Base-by-base conservation (phyloP, 352 stramenopile genomes). In the Globisporangium megalacanthum region DNA sequence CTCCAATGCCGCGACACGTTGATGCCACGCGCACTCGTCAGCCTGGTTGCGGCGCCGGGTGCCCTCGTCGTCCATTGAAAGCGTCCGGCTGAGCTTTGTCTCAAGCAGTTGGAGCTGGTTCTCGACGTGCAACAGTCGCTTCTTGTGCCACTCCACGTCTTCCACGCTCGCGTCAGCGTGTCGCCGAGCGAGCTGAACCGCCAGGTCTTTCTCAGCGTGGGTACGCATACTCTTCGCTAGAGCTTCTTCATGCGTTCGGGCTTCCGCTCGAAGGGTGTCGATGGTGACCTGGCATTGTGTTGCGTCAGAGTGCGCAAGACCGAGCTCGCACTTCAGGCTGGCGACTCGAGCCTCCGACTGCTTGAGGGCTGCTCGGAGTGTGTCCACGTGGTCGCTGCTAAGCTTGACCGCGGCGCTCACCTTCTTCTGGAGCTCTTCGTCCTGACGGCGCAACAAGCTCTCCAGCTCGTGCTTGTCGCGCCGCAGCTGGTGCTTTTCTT, bases 11-110 rank as follows among this genome's bases (percentile, higher is more conserved):
- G 79, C 62, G 13, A 92, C 44, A 19, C 79, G 72, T 36, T 87
- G 72, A 45, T 88, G 59, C 77, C 77, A 92, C n/a, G 61, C 59
- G n/a, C 62, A 75, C 52, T 89, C 70, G 50, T 88, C 74, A 1
- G 69, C 31, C 19, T 83, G 59, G 15, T 68, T 70, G 4, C 65
- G 62, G 36, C 52, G 65, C 52, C 73, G 72, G 14, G 64, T 36
- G 36, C 85, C 73, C 9, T 81, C 70, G n/a, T 85, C 75, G 17
- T 86, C 69, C 20, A 80, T 54, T 3, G 66, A 64, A 4, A 88
- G 64, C 0, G 75, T 86, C 0, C 65, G 64, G 58, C 69, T 80
- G 3, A 88, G 63, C 55, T 83, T 82, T 0, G 54, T 19, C 58
- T 88, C 77, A 7, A 89, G 61, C 19, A 69, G 29, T 36, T 73